Evolutionary conservation across 768 basidiomycete genomes (phyloP), one percentile per base, ranked within the genome.

Genomic region (Leccinum subgranulosum): DNA sequence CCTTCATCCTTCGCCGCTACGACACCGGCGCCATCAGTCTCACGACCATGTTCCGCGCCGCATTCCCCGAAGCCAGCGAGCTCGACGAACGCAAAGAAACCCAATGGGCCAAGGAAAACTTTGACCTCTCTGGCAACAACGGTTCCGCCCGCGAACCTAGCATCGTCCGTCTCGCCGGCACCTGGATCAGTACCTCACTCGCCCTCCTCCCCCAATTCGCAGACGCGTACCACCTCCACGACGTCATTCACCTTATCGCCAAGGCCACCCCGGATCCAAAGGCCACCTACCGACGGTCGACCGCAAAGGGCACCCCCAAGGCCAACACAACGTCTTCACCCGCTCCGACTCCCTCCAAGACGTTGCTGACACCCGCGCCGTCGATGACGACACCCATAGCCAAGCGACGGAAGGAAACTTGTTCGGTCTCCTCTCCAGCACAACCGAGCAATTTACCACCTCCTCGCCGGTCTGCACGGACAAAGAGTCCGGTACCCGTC

Each of bases 31-130:
- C 93, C 19, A 83, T 98, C 74, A 90, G 88, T 61, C 82, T 94
- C 10, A 96, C 94, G 10, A 96, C 94, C 56, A 96, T 98, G 94
- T 96, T 91, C 76, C 90, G 94, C 57, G 94, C 94, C 8, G 93
- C 93, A 0, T 98, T 93, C 72, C 94, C 94, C 10, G 83, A 79
- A 39, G 90, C 93, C 4, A 76, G 77, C 45, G 91, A 94, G 2
- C 76, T 80, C 49, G 85, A 88, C 17, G 94, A 98, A 73, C 87
- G 83, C 70, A 75, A 74, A 12, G 94, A 97, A 72, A 79, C 89
- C 43, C 80, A 83, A 43, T 96, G 92, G 91, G 87, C 94, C 58
- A 90, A 88, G 67, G 84, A 86, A 19, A 81, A 76, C 64, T 90
- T 82, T 73, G 91, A 96, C 69, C 81, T 87, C 55, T 60, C 80